Conservation (phyloP, 257 asterid genomes). For the Asclepias syriaca region DNA sequence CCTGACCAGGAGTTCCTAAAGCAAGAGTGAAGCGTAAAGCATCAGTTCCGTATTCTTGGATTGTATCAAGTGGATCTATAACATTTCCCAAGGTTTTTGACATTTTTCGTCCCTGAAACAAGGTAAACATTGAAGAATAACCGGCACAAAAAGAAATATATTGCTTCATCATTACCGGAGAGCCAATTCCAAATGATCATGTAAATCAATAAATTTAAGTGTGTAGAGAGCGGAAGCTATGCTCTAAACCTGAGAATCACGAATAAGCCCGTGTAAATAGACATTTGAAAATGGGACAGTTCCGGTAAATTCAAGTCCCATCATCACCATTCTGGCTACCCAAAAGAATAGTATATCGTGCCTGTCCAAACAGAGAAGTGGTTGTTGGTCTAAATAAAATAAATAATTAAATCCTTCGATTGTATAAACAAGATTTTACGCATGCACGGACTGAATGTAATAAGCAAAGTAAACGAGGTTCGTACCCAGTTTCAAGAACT, state of each 20-base stretch:
- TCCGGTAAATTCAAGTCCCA: constrained; percentile 97
- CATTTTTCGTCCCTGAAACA: constrained; percentile 92
- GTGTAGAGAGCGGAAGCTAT: neutral
- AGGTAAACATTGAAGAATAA: constrained; percentile 13
- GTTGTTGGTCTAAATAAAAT: constrained; percentile 13
- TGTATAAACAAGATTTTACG: neutral
- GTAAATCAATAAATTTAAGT: neutral
- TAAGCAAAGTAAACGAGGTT: constrained; percentile 4
- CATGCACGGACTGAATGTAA: neutral
- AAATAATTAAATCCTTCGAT: neutral
- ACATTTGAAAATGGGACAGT: constrained; percentile 75
- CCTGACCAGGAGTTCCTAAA: constrained; percentile 98
- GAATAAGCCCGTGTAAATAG: constrained; percentile 94
- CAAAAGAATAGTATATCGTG: constrained; percentile 96
- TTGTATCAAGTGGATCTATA: constrained; percentile 83
- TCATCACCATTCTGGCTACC: constrained; percentile 99
- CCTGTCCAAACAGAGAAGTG: constrained; percentile 48
- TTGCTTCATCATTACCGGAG: neutral
- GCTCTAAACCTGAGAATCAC: constrained; percentile 76
- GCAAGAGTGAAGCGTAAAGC: constrained; percentile 93
- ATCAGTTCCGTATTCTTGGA: constrained; percentile 89
- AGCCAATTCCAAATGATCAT: neutral
- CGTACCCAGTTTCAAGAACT: constrained; percentile 94
- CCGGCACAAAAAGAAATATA: neutral
- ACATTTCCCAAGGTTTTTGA: constrained; percentile 94